Base-by-base conservation (phyloP, 371 early-diverging fungal genomes). In the Mucor piriformis region DNA sequence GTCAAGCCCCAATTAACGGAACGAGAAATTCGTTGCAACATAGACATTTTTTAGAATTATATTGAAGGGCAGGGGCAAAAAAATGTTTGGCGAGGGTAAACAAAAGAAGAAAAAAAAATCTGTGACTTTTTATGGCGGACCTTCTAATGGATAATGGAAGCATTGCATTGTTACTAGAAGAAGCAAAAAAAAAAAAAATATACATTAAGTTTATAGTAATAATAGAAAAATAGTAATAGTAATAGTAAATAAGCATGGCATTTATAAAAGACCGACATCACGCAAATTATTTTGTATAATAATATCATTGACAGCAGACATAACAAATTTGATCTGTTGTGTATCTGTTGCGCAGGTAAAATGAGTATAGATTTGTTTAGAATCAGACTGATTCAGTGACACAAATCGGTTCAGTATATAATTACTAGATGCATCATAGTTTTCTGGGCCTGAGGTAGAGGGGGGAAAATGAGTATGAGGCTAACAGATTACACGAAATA, bases 251-350 rank as follows among this genome's bases (percentile, higher is more conserved):
- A 46, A n/a, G n/a, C 11, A 37, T 10, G 13, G 12, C n/a, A 6
- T 51, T 72, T 76, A 89, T 67, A 89, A 71, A 54, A 88, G 66
- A 33, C 90, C 90, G 56, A 72, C 75, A 57, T 88, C 85, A 51
- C 84, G 71, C 59, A 86, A 59, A 63, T 86, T 85, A 34, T 65
- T 69, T 52, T 85, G 84, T 40, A 86, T 77, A 47, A 89, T 84
- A 64, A 90, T 89, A 65, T 88, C 86, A 65, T 87, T 88, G 20
- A 88, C 87, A 6, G 88, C 85, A 32, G 80, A 73, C 83, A 87
- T 85, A 40, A 89, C 89, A 59, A 83, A 83, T 48, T 77, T 79
- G 55, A 89, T 87, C 63, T 91, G 88, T 24, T 88, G 67, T 63
- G 88, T 63, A 85, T 91, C 79, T 62, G 88, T 79, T 71, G 89